Evolutionary conservation across 2,329 filamentous ascomycete species (phyloP).

Genomic region (Diaporthe batatas): DNA sequence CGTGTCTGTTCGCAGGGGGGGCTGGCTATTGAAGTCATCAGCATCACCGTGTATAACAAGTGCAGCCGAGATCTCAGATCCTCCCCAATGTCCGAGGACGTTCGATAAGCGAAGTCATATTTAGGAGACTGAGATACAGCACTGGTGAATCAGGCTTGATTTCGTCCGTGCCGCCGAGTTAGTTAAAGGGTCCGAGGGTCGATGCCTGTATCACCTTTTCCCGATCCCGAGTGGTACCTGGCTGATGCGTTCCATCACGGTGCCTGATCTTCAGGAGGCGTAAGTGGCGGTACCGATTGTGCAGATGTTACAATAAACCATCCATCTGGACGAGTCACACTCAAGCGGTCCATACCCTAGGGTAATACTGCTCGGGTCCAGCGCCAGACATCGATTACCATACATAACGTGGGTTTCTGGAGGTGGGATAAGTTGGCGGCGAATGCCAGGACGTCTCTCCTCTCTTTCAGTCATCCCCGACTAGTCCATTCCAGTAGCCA

Average conservation of each 20-base stretch:
- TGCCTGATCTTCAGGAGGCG: slow-evolving; percentile 1
- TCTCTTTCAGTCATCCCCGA: not conserved
- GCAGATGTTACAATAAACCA: not conserved
- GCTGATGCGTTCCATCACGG: not conserved
- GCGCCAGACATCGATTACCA: not conserved
- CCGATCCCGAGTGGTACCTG: not conserved
- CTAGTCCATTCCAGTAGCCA: not conserved
- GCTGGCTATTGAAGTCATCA: slow-evolving; percentile 5
- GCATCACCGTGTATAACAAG: not conserved
- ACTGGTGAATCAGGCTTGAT: not conserved
- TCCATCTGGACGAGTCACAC: not conserved
- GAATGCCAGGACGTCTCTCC: too few relatives aligned
- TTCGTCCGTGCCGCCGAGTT: slow-evolving; percentile 4
- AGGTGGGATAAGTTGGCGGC: not conserved
- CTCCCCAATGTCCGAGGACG: not conserved
- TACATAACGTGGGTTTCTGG: not conserved
- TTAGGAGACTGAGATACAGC: slow-evolving; percentile 1
- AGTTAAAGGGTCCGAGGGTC: slow-evolving; percentile 2
- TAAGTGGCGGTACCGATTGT: not conserved
- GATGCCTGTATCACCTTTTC: not conserved
- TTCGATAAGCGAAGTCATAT: not conserved
- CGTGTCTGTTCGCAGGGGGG: not conserved
- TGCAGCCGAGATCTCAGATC: not conserved
- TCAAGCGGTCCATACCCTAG: not conserved
- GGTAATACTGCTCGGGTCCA: too few relatives aligned